A percentile compares a stretch with the other conserved stretches of the same genome.
Evolutionary conservation across 225 moss, liverwort and hornwort species (phyloP).

Genomic region (Thuidium tamariscinum): DNA sequence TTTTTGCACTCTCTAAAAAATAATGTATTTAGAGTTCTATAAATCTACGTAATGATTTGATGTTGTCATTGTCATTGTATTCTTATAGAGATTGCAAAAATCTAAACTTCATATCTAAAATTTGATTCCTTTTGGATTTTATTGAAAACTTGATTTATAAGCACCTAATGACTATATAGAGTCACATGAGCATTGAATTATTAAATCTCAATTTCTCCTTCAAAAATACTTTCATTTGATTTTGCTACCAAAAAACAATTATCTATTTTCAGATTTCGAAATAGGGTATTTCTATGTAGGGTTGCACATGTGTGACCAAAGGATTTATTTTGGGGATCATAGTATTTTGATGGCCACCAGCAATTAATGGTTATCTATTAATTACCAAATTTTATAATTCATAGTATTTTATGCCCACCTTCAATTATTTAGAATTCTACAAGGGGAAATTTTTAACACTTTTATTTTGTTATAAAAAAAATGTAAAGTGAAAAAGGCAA

Average conservation of each 20-base stretch:
- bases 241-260: neutral
- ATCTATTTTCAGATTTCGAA: no score
- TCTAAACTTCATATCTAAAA: neutral
- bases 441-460: no score
- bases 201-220: neutral
- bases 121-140: neutral
- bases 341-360: no score
- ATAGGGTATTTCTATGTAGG: no score
- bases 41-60: neutral
- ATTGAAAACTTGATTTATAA: neutral
- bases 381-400: no score
- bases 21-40: neutral
- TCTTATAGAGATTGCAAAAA: neutral
- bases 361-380: no score
- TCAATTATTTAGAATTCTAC: no score
- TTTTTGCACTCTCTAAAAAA: neutral
- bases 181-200: neutral
- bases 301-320: no score
- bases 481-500: no score
- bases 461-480: no score
- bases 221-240: neutral
- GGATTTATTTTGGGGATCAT: no score
- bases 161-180: neutral
- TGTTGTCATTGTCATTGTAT: neutral
- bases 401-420: no score